Base-by-base conservation (phyloP, 129 eudicot species). In the Logfia minima region DNA sequence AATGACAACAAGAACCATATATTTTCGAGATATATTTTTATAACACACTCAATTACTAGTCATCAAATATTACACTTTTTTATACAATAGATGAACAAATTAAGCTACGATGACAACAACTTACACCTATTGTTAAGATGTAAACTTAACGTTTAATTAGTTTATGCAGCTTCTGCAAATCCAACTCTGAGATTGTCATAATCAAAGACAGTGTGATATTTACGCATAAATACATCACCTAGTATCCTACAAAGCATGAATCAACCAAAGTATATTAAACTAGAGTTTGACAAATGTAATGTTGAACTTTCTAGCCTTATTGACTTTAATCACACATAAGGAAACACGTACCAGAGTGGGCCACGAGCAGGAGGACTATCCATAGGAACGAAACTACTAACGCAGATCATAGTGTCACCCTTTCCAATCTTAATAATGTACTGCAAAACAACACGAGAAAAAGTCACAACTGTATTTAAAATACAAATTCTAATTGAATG, bases 201-300 rank as follows among this genome's bases (percentile, higher is more conserved):
- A 77, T 93, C 98, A 66, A 93, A 93, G 23, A 88, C 80, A 16
- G 98, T 93, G 76, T 89, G 98, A 72, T 90, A 93, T 48, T 88
- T 90, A 66, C 97, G 97, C 98, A 93, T 90, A 63, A 93, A 90
- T 26, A 93, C 71, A 72, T 93, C 96, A 16, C 98, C 98, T 79
- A 93, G 32, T 66, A 90, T 87, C 98, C 98, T 93, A 83, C 84
- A 45, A 45, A 45, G 56, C 73, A 74, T 23, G 16, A 74, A 60
- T 26, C 21, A 72, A n/a, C n/a, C 41, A 43, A 71, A 39, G 13
- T 28, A 13, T 60, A 1, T 69, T 31, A 45, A 66, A 24, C 16
- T 24, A 5, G 53, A 43, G 55, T 29, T 66, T 37, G n/a, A 7
- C 21, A 55, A 51, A 35, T 65, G 48, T 2, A 80, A 53, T 11